Base-by-base conservation (phyloP, 148 eudicot genomes). In the Fagopyrum homotropicum region DNA sequence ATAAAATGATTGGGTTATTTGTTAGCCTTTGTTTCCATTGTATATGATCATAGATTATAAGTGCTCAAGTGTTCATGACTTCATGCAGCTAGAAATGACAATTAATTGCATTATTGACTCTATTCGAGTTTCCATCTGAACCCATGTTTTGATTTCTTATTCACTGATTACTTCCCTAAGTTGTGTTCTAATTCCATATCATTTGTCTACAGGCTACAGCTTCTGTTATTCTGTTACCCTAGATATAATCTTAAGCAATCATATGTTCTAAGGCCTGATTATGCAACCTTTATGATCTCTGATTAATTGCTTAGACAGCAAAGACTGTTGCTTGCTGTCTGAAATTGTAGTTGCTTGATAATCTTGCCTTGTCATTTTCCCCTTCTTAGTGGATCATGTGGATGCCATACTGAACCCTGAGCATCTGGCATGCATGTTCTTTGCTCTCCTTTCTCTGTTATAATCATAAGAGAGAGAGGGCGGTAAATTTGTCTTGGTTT, bases 371-470 rank as follows among this genome's bases (percentile, higher is more conserved):
- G 15, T 46, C 71, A 0, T 43, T 66, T 43, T 29, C 40, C 40
- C 43, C 69, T 9, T 4, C n/a, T 14, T n/a, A 9, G 43, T 43
- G 45, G 45, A 66, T 35, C 71, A 66, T 66, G 19, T 66, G 71
- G 46, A 66, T 40, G 15, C 69, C 69, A 63, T 63, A 29, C 69
- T 29, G 46, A 66, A 63, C 26, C 10, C 69, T 29, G 46, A 66
- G 45, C 71, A 66, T 14, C 71, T 66, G 71, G 45, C 47, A 66
- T 11, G 47, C 71, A 35, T 66, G 71, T 66, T 61, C 68, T 61
- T 61, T 61, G 10, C 68, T 61, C 63, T 57, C 35, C 63, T 22
- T 19, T 29, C 69, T 29, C n/a, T 9, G 43, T 15, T 44, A 35
- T 29, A 66, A 66, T 66, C 47, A 66, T 66, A 15, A 66, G 71